phyloP scores from a whole-genome alignment of 768 basidiomycete species.

The Tricholoma flavovirens region DNA sequence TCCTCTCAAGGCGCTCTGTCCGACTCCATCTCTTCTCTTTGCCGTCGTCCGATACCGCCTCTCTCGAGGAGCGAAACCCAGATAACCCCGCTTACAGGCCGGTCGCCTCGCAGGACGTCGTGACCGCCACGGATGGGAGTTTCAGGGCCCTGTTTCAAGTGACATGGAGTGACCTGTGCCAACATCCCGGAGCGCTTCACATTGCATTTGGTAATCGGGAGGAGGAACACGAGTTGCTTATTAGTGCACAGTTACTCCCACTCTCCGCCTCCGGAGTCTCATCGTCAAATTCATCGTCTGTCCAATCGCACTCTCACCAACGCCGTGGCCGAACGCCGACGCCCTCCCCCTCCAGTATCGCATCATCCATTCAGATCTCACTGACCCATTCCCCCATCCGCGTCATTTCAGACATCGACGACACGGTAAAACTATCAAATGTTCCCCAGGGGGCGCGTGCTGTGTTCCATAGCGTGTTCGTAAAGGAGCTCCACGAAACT shows the following conservation, averaged over 20 bases:
- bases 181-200: constrained; percentile 51
- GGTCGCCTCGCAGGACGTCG: constrained; percentile 43
- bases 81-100: constrained; percentile 31
- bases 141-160: constrained; percentile 63
- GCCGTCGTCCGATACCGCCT: constrained; percentile 9
- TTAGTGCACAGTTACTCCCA: constrained; percentile 49
- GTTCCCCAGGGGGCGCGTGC: constrained; percentile 74
- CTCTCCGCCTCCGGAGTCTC: constrained; percentile 11
- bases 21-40: constrained; percentile 56
- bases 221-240: constrained; percentile 49
- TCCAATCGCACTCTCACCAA: not conserved
- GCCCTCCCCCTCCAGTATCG: constrained; percentile 5
- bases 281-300: constrained; percentile 1
- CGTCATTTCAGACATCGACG: constrained; percentile 91
- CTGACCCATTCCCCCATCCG: constrained; percentile 63
- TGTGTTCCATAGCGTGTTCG: constrained; percentile 90
- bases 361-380: constrained; percentile 33
- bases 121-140: constrained; percentile 63
- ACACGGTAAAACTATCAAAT: constrained; percentile 81
- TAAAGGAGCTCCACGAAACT: constrained; percentile 72
- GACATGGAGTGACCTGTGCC: constrained; percentile 62
- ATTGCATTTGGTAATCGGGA: constrained; percentile 52
- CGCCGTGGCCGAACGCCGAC: not conserved
- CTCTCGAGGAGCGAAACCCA: constrained; percentile 19
- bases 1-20: constrained; percentile 56